phyloP scores from a whole-genome alignment of 2,329 filamentous ascomycete species.

The Penicillium concentricum region DNA sequence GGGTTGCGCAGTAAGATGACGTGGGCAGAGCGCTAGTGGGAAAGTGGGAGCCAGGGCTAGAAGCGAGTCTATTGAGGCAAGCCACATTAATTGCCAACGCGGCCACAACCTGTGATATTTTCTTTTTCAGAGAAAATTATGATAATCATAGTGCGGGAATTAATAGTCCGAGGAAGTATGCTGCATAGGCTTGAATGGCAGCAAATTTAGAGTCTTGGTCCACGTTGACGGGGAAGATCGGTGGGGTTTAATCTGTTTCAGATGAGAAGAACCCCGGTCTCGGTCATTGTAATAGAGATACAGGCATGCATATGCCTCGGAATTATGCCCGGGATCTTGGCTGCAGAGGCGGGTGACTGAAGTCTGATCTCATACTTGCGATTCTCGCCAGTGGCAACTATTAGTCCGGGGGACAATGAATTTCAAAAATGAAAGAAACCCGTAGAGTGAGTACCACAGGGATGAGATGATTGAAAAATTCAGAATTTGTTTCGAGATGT shows the following conservation, averaged over 20 bases:
- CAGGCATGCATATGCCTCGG: not conserved
- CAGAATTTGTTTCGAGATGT: not conserved
- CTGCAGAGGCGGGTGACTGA: not conserved
- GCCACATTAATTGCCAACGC: conserved; percentile 1
- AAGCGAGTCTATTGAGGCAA: not conserved
- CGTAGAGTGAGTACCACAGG: not conserved
- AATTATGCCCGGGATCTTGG: not conserved
- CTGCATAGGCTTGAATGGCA: not conserved
- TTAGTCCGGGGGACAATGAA: not conserved
- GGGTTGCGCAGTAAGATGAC: not conserved
- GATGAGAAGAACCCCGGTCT: not conserved
- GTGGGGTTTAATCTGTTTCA: not conserved
- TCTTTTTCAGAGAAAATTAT: not conserved
- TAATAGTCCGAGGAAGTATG: not conserved
- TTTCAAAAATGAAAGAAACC: not conserved
- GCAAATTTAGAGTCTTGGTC: not conserved
- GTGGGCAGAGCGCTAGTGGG: conserved; percentile 1
- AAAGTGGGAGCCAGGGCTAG: not conserved
- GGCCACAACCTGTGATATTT: not conserved
- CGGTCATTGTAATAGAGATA: not conserved
- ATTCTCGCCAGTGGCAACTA: not conserved
- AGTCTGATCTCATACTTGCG: conserved; percentile 5
- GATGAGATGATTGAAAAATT: not conserved
- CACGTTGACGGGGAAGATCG: not conserved
- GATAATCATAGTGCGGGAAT: not conserved